Evolutionary conservation across 768 basidiomycete genomes (phyloP).

Genomic region (Amanita jacksonii): DNA sequence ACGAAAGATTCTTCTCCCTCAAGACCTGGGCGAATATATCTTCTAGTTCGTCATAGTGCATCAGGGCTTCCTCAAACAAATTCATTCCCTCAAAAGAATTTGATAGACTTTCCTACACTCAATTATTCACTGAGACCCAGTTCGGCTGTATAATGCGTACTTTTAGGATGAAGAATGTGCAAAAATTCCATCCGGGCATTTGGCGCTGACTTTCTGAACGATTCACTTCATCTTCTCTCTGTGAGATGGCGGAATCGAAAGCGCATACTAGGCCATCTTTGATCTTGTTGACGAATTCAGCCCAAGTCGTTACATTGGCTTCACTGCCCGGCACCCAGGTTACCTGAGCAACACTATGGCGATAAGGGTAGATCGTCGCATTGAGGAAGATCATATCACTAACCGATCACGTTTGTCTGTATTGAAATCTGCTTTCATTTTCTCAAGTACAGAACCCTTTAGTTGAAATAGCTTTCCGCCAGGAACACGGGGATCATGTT

Average conservation of each 20-base stretch:
- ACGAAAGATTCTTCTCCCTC: slow-evolving; percentile 77
- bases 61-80: slow-evolving; percentile 80
- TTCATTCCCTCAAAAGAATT: slow-evolving; percentile 86
- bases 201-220: slow-evolving; percentile 82
- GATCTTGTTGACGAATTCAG: slow-evolving; percentile 77
- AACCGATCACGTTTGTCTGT: slow-evolving; percentile 80
- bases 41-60: slow-evolving; percentile 90
- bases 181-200: slow-evolving; percentile 98
- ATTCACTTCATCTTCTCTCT: slow-evolving; percentile 84
- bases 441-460: slow-evolving; percentile 80
- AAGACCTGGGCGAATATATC: slow-evolving; percentile 65
- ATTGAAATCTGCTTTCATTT: slow-evolving; percentile 89
- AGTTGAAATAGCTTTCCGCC: slow-evolving; percentile 72
- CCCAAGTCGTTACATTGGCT: slow-evolving; percentile 73
- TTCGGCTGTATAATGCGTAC: slow-evolving; percentile 26
- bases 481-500: slow-evolving; percentile 52
- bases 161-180: slow-evolving; percentile 94
- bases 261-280: slow-evolving; percentile 85
- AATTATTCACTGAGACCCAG: slow-evolving; percentile 12
- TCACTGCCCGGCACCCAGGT: slow-evolving; percentile 64
- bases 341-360: slow-evolving; percentile 67
- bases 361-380: background rate
- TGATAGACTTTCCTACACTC: slow-evolving; percentile 80
- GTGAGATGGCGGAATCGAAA: slow-evolving; percentile 69
- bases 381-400: background rate